A percentile compares a stretch with the other conserved stretches of the same genome.
Evolutionary conservation across 768 basidiomycete genomes (phyloP).

Genomic region (Lentinula edodes): DNA sequence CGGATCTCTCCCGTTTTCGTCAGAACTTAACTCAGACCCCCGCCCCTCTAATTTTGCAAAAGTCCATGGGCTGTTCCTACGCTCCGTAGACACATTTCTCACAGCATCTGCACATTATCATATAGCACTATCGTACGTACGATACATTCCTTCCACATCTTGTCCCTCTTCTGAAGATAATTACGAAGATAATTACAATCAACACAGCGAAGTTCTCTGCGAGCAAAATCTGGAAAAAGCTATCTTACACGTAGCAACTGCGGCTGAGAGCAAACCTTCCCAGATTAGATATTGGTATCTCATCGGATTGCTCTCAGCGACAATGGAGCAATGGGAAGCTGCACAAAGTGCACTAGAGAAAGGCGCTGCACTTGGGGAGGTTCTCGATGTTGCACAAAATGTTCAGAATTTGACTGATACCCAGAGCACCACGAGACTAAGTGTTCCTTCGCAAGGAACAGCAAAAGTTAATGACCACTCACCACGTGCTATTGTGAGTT

Average conservation of each 20-base stretch:
- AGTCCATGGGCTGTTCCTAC: constrained; percentile 46
- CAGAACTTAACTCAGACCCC: constrained; percentile 62
- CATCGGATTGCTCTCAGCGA: constrained; percentile 75
- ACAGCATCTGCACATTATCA: constrained; percentile 67
- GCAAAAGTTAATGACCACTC: neutral
- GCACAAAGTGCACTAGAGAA: constrained; percentile 73
- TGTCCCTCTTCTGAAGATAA: neutral
- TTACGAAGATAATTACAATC: neutral
- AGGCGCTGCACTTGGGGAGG: constrained; percentile 57
- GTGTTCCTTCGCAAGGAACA: neutral
- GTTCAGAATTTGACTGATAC: neutral
- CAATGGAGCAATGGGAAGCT: constrained; percentile 72
- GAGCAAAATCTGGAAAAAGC: constrained; percentile 62
- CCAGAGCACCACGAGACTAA: neutral
- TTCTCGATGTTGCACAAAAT: constrained; percentile 5
- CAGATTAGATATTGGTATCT: constrained; percentile 86
- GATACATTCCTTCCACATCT: constrained; percentile 42
- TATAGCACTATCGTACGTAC: constrained; percentile 69
- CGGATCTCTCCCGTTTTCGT: neutral
- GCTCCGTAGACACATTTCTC: constrained; percentile 41
- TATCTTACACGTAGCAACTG: constrained; percentile 56
- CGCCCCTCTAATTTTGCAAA: constrained; percentile 55
- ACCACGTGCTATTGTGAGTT: neutral
- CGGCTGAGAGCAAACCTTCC: constrained; percentile 63
- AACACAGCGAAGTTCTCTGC: neutral